These are phyloP conservation scores for Biancaea sappan DNA, from an alignment of 306 rosid species.

Conservation along the genomic window DNA sequence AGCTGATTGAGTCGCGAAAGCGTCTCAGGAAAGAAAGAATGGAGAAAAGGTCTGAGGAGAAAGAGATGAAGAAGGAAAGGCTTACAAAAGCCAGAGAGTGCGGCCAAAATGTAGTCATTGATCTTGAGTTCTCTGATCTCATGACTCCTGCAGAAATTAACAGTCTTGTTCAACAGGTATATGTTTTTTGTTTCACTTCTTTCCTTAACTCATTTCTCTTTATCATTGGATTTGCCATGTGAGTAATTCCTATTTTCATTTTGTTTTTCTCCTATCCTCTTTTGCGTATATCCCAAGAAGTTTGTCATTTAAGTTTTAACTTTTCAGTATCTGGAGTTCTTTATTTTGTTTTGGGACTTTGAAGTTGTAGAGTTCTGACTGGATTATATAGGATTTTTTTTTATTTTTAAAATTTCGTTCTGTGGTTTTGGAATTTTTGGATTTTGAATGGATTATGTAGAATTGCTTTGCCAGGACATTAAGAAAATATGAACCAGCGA, in stretches of 20 bases:
- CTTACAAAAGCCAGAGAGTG: conserved; percentile 47
- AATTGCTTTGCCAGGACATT: neutral
- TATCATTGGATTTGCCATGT: neutral
- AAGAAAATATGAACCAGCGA: neutral
- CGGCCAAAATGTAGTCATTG: conserved; percentile 82
- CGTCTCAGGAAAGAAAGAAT: conserved; percentile 76
- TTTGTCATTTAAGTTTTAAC: neutral
- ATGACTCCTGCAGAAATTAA: conserved; percentile 75
- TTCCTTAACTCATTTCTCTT: neutral
- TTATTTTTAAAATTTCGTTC: neutral
- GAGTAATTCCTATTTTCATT: neutral
- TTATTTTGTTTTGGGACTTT: neutral
- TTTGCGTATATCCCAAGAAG: neutral
- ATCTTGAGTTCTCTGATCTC: conserved; percentile 76
- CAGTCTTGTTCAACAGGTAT: conserved; percentile 91
- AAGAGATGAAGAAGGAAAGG: conserved; percentile 56
- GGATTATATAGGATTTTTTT: neutral
- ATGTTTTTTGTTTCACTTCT: neutral
- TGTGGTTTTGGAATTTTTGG: neutral
- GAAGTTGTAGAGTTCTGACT: neutral
- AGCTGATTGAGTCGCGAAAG: conserved; percentile 67
- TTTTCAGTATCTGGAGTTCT: neutral
- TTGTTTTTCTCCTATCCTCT: neutral
- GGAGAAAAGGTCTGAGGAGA: conserved; percentile 69
- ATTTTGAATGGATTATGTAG: neutral